These are phyloP conservation scores for Penicillium fuscoglaucum DNA, from an alignment of 2,329 filamentous ascomycete species.

Conservation along the genomic window DNA sequence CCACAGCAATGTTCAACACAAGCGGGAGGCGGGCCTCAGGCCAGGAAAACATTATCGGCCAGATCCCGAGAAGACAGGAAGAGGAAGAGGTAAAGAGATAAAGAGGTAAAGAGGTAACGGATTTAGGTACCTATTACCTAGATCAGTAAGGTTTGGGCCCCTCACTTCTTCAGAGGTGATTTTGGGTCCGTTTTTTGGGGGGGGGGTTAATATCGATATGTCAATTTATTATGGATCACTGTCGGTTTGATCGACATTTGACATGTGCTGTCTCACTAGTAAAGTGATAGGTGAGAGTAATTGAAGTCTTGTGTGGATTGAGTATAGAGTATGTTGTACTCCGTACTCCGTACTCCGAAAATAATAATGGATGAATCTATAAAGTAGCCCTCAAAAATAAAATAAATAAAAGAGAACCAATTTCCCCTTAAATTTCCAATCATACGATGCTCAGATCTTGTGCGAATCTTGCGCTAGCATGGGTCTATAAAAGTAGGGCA, in stretches of 20 bases:
- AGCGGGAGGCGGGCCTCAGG: neutral
- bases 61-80: neutral
- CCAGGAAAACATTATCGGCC: neutral
- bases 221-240: neutral
- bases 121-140: neutral
- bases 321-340: neutral
- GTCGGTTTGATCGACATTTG: neutral
- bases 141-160: neutral
- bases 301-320: neutral
- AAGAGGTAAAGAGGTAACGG: neutral
- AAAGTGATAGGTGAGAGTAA: neutral
- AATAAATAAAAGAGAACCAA: no score
- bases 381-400: no score
- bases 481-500: neutral
- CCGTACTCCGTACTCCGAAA: no score
- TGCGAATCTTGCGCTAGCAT: neutral
- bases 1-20: neutral
- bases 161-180: neutral
- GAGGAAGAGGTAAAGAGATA: neutral
- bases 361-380: neutral
- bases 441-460: neutral
- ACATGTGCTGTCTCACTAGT: conserved; percentile 1
- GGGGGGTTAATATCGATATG: neutral
- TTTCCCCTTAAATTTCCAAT: neutral
- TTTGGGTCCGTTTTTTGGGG: neutral